Conservation (phyloP, 2,329 filamentous ascomycete genomes). For the Sclerotinia sclerotiorum region DNA sequence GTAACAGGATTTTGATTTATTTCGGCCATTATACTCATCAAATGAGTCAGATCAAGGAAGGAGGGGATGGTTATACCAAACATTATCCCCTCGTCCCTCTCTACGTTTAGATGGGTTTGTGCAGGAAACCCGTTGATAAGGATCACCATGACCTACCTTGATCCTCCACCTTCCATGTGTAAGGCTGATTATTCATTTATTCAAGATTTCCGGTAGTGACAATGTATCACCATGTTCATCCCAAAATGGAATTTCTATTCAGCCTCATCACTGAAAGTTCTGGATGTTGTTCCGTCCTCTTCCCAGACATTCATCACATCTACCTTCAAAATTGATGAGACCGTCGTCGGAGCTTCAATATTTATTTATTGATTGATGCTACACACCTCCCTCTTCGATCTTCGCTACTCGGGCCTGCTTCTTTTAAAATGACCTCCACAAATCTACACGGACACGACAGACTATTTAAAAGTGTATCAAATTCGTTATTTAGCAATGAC, state of each 20-base stretch:
- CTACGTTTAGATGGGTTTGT: constrained; percentile 1
- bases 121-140: constrained; percentile 15
- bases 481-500: constrained; percentile 5
- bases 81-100: not conserved
- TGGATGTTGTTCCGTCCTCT: constrained; percentile 9
- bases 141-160: constrained; percentile 7
- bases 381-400: not conserved
- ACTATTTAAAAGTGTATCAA: constrained; percentile 8
- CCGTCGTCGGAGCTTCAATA: constrained; percentile 4
- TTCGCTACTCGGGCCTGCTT: constrained; percentile 7
- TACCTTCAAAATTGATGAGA: not conserved
- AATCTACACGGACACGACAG: not conserved
- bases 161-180: not conserved
- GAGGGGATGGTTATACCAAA: constrained; percentile 10
- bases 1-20: not conserved
- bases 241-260: constrained; percentile 10
- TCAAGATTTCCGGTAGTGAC: not conserved
- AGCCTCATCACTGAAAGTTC: constrained; percentile 13
- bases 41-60: constrained; percentile 14
- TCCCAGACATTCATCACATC: constrained; percentile 1
- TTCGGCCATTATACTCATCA: not conserved
- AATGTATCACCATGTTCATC: constrained; percentile 7
- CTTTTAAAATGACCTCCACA: constrained; percentile 19
- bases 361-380: constrained; percentile 1
- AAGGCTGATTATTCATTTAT: constrained; percentile 19